Evolutionary conservation across 164 flowering plant species (phyloP).

Genomic region (Vitis vinifera): ASM3070453v1 NC_081810.1:6576001-6576500

Average conservation of each 20-base stretch:
- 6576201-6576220: neutral
- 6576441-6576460: slow-evolving; percentile 49
- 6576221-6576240: neutral
- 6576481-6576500: slow-evolving; percentile 57
- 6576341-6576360: neutral
- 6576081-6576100: slow-evolving; percentile 38
- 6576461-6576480: slow-evolving; percentile 40
- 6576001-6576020: slow-evolving; percentile 39
- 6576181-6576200: neutral
- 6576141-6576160: slow-evolving; percentile 53
- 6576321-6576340: neutral
- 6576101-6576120: slow-evolving; percentile 51
- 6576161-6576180: slow-evolving; percentile 23
- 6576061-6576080: slow-evolving; percentile 55
- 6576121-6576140: slow-evolving; percentile 59
- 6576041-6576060: slow-evolving; percentile 65
- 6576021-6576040: slow-evolving; percentile 42
- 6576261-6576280: no score
- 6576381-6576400: no score
- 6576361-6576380: no score
- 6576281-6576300: no score
- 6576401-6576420: neutral
- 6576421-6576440: slow-evolving; percentile 28
- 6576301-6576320: no score
- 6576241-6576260: no score